Evolutionary conservation across 352 stramenopile species (phyloP), one percentile per base, ranked within the genome.

Genomic region (Globisporangium alternatum): DNA sequence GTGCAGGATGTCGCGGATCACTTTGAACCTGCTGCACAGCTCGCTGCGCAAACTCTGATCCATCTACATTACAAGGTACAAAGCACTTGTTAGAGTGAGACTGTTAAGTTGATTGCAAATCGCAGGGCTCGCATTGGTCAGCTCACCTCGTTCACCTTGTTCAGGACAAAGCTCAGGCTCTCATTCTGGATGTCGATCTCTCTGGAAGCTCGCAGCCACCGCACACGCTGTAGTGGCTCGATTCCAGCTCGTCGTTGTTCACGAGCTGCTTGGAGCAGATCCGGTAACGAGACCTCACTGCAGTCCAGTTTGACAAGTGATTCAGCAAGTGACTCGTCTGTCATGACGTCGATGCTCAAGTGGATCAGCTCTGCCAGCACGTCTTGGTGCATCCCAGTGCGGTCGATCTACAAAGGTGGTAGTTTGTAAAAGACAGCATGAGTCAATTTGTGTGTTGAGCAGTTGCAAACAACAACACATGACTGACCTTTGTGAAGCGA

Each of bases 351-450:
- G 30, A 85, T 70, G 22, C 63, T 69, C 35, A 82, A 64, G 30
- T 85, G 76, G 35, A 82, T 43, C 3, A 70, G 33, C 53, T 85
- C 76, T 2, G 75, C 52, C 3, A 79, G 12, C 0, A 79, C 74
- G 35, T 81, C 76, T 31, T n/a, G 19, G 21, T 82, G 72, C 19
- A 82, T 47, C 22, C 59, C 68, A 54, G 33, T 35, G 48, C 35
- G 70, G 2, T 79, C 66, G 31, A 85, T 61, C 55, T 74, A 49
- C 25, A 48, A 33, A 17, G 25, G 12, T 33, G 44, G 1, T 30
- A 49, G n/a, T 30, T 17, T 33, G n/a, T 39, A 19, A 45, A 13
- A 22, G 7, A 21, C 19, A 39, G 3, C 22, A 37, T 30, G 9
- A n/a, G 28, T 54, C 1, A 22, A n/a, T 43, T 21, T 35, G 19